Conservation (phyloP, 2,329 filamentous ascomycete species). For the Xylogone sp. region DNA sequence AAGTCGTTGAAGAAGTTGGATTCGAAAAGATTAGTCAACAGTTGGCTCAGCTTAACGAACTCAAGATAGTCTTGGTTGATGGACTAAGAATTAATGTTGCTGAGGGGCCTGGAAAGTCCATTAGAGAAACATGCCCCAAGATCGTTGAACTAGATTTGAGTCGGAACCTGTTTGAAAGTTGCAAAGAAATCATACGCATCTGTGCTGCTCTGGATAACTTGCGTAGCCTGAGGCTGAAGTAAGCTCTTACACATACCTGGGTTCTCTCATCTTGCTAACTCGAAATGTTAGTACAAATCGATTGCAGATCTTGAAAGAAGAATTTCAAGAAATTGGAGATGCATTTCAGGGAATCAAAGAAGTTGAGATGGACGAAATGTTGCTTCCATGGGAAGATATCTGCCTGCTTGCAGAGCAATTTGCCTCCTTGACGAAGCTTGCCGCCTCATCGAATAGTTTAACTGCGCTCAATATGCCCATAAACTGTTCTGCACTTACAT, state of each 20-base stretch:
- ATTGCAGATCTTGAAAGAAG: conserved; percentile 46
- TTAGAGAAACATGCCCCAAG: conserved; percentile 54
- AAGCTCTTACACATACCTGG: conserved; percentile 26
- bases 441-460: conserved; percentile 56
- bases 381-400: conserved; percentile 64
- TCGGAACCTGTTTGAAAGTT: conserved; percentile 71
- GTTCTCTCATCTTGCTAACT: conserved; percentile 4
- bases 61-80: conserved; percentile 81
- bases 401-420: conserved; percentile 51
- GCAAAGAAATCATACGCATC: conserved; percentile 65
- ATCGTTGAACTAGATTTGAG: conserved; percentile 81
- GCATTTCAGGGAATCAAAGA: conserved; percentile 51
- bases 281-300: conserved; percentile 64
- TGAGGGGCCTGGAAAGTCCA: conserved; percentile 32
- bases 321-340: conserved; percentile 30
- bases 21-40: conserved; percentile 88
- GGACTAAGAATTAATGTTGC: conserved; percentile 57
- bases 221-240: conserved; percentile 68
- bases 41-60: conserved; percentile 72
- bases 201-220: conserved; percentile 67
- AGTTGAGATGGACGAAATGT: conserved; percentile 63
- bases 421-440: conserved; percentile 44
- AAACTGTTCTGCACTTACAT: conserved; percentile 44
- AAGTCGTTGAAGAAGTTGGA: conserved; percentile 88
- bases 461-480: conserved; percentile 34